These are phyloP conservation scores for Beauveria asiatica DNA, from an alignment of 2,329 filamentous ascomycete species.

Conservation along the genomic window DNA sequence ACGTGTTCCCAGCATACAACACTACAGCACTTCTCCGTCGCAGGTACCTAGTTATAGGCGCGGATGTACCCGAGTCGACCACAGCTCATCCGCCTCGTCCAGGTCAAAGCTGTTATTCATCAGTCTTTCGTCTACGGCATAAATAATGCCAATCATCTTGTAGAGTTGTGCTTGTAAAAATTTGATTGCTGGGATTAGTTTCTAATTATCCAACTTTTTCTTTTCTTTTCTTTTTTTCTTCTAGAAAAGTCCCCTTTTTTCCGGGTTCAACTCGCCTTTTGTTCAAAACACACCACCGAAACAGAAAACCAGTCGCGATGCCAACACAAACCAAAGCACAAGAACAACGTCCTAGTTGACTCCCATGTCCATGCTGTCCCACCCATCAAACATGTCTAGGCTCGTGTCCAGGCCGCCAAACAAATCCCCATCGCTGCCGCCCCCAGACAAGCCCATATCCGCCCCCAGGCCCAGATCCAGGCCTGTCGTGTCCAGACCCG, in stretches of 20 bases:
- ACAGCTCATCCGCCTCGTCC: neutral
- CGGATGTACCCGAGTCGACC: neutral
- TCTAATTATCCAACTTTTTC: no score
- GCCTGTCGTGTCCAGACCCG: conserved; percentile 19
- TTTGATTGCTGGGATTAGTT: no score
- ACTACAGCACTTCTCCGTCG: neutral
- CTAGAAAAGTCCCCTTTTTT: no score
- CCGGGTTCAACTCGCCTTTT: neutral
- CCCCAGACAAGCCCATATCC: conserved; percentile 20
- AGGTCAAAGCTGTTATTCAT: no score
- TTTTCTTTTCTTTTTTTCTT: no score
- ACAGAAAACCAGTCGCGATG: no score
- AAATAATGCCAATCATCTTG: neutral
- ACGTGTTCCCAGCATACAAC: neutral
- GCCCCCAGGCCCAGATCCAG: conserved; percentile 31
- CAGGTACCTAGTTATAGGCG: neutral
- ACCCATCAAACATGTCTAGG: conserved; percentile 38
- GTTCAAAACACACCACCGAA: neutral
- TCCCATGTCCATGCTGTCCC: conserved; percentile 29
- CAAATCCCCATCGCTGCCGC: conserved; percentile 29
- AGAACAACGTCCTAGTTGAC: neutral
- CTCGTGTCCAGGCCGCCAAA: conserved; percentile 30
- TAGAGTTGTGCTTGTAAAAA: no score
- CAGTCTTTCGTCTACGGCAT: neutral
- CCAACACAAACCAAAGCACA: neutral